These are phyloP conservation scores for Barnettozyma pratensis DNA, from an alignment of 805 yeast species.

Conservation along the genomic window DNA sequence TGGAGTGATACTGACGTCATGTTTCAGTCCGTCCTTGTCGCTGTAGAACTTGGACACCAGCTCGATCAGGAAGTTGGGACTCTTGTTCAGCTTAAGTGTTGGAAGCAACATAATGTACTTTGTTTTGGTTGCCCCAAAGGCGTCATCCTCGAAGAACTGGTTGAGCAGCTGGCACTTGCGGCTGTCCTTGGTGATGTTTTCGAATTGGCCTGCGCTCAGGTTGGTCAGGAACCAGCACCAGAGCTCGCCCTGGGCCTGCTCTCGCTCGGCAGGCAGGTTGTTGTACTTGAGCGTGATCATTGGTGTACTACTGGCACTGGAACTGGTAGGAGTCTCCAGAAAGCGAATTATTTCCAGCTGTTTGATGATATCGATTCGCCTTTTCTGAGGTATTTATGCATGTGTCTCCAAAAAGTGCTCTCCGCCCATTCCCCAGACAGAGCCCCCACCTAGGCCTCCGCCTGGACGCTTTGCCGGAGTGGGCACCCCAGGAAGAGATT, in stretches of 20 bases:
- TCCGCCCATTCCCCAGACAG: not conserved
- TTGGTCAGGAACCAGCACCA: constrained; percentile 35
- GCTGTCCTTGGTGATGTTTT: constrained; percentile 27
- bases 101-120: constrained; percentile 5
- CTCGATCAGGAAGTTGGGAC: constrained; percentile 3
- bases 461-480: not conserved
- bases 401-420: not conserved
- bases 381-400: not conserved
- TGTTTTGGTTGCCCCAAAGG: not conserved
- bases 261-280: constrained; percentile 27
- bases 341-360: not conserved
- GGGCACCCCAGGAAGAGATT: not conserved
- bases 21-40: not conserved
- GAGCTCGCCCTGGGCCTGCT: constrained; percentile 29
- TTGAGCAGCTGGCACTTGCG: constrained; percentile 25
- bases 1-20: constrained; percentile 7
- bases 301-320: not conserved
- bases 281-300: constrained; percentile 10
- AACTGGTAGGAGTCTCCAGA: too few species aligned
- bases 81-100: constrained; percentile 1
- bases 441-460: not conserved
- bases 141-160: constrained; percentile 19
- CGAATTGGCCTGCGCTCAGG: constrained; percentile 31
- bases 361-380: not conserved
- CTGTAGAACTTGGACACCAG: constrained; percentile 4